Base-by-base conservation (phyloP, 345 rosid species). In the Salix dunnii region DNA sequence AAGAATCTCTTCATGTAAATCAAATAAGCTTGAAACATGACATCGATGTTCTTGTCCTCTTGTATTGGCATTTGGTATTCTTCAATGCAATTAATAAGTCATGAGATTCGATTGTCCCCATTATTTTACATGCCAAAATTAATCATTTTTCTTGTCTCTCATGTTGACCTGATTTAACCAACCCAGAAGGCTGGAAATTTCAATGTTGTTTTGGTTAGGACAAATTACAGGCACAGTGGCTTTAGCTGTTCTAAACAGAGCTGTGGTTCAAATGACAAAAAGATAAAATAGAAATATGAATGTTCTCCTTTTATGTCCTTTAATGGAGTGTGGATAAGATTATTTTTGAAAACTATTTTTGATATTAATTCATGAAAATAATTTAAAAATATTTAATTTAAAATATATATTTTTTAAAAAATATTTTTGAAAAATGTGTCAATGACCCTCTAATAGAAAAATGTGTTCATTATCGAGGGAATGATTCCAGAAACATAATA, bases 161-260 rank as follows among this genome's bases (percentile, higher is more conserved):
- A 61, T 18, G n/a, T 1, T 10, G 51, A 58, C 63, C 28, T 58
- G 28, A 58, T 58, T 9, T 58, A 58, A 58, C 63, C 63, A 58
- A 0, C 63, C 63, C 63, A n/a, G 16, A 58, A 58, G 28, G 23
- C 28, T 55, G 62, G 62, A 55, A 55, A 8, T 55, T 3, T 23
- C 28, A 3, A 23, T 55, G 14, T 3, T n/a, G 62, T 55, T 21
- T 11, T 33, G 16, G 28, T 48, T 2, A 9, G 35, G 73, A 68
- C 69, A 60, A 76, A 69, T 27, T 10, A 58, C 43, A 62, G 30
- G 58, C 38, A 55, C 11, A 74, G n/a, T 49, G 63, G 42, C 35
- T 71, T 61, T 31, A 70, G 74, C 70, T 70, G 49, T 62, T 43
- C 17, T 31, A 42, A 60, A 9, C 18, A 63, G n/a, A 46, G 64